These are phyloP conservation scores for Nannochloropsis oceanica DNA, from an alignment of 108 stramenopile genomes.

Conservation along the genomic window DNA sequence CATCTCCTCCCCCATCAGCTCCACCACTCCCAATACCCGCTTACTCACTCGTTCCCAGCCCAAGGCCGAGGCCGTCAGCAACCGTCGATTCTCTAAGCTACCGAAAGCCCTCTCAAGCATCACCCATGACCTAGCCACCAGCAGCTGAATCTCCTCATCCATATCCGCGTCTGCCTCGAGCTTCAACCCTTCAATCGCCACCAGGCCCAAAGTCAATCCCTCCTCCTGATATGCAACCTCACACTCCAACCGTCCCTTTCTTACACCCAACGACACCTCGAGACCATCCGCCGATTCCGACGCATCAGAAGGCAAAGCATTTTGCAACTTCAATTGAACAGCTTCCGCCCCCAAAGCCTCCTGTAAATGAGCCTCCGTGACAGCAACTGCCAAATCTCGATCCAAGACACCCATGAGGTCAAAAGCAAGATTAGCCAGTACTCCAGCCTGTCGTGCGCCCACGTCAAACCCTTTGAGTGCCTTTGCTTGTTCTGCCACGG, in stretches of 20 bases:
- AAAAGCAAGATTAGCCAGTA: not conserved
- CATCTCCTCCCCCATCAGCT: not conserved
- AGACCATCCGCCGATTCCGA: not conserved
- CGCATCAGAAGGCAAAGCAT: not conserved
- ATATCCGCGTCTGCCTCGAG: not conserved
- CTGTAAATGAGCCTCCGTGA: not conserved
- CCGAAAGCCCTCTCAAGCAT: not conserved
- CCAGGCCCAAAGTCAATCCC: not conserved
- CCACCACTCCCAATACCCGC: not conserved
- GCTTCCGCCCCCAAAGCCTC: not conserved
- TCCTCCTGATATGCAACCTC: not conserved
- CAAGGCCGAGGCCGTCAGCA: not conserved
- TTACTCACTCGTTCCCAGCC: not conserved
- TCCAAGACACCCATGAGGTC: not conserved
- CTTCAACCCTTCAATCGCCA: not conserved
- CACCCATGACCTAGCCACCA: not conserved
- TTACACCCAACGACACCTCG: not conserved
- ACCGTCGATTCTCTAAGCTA: not conserved
- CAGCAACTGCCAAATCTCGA: not conserved
- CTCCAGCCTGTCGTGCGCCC: not conserved
- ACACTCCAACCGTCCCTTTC: not conserved
- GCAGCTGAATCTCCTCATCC: not conserved
- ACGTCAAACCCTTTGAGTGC: not conserved
- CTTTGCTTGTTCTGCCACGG: not conserved
- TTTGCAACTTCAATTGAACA: not conserved